Evolutionary conservation across 345 rosid species (phyloP).

Genomic region (Zanthoxylum bungeanum): DNA sequence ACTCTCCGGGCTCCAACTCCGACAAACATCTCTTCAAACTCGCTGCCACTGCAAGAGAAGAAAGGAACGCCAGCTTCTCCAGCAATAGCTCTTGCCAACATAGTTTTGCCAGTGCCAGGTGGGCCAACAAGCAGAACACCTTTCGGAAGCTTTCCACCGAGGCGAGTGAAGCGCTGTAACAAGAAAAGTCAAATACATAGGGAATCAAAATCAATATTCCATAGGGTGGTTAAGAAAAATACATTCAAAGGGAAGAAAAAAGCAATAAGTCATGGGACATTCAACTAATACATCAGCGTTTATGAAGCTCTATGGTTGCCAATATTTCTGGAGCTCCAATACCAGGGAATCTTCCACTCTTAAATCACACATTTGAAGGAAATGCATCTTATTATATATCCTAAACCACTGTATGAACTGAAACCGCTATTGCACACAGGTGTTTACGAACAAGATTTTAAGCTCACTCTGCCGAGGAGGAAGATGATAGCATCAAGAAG

Average conservation of each 20-base stretch:
- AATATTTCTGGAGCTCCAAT: neutral
- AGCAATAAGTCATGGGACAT: neutral
- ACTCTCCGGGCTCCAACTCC: constrained; percentile 99
- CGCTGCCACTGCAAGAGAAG: constrained; percentile 99
- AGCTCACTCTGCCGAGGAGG: neutral
- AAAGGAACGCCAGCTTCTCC: constrained; percentile 99
- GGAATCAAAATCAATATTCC: constrained; percentile 8
- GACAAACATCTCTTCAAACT: constrained; percentile 99
- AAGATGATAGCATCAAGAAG: neutral
- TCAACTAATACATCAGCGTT: neutral
- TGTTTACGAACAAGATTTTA: neutral
- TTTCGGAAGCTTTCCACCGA: constrained; percentile 98
- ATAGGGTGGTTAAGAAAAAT: neutral
- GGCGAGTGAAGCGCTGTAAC: constrained; percentile 90
- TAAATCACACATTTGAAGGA: neutral
- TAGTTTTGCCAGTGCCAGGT: constrained; percentile 97
- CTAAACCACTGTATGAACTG: neutral
- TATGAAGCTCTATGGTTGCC: neutral
- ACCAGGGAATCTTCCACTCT: neutral
- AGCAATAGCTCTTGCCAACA: constrained; percentile 97
- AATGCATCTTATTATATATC: neutral
- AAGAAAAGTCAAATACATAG: constrained; percentile 9
- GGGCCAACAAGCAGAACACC: constrained; percentile 98
- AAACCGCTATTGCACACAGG: neutral
- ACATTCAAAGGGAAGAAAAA: neutral